phyloP scores from a whole-genome alignment of 768 basidiomycete genomes.

The Asterophora lycoperdoides region DNA sequence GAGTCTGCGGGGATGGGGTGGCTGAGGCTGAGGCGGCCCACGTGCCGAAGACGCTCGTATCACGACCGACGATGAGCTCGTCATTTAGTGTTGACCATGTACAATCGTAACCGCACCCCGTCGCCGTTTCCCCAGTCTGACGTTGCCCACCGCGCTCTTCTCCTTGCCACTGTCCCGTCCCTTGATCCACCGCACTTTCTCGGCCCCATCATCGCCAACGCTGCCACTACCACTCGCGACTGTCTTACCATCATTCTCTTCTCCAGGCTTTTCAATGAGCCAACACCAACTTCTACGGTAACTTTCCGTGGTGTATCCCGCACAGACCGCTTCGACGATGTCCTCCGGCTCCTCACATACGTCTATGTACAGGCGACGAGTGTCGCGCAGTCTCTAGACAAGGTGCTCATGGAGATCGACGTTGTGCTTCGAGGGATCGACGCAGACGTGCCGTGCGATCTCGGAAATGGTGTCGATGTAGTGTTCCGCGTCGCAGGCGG shows the following conservation, averaged over 20 bases:
- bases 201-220: slow-evolving; percentile 46
- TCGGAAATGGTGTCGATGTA: slow-evolving; percentile 41
- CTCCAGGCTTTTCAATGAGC: slow-evolving; percentile 53
- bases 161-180: slow-evolving; percentile 51
- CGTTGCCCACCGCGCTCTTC: slow-evolving; percentile 31
- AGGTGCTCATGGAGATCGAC: slow-evolving; percentile 72
- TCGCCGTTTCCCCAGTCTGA: slow-evolving; percentile 23
- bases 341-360: slow-evolving; percentile 76
- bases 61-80: slow-evolving; percentile 1
- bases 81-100: slow-evolving; percentile 8
- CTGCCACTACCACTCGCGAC: slow-evolving; percentile 41
- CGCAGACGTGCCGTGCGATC: slow-evolving; percentile 36
- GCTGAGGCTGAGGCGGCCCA: no score
- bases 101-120: slow-evolving; percentile 8
- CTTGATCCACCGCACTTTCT: slow-evolving; percentile 55
- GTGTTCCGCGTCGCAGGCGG: slow-evolving; percentile 48
- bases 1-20: no score
- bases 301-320: slow-evolving; percentile 27
- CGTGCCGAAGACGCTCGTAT: slow-evolving; percentile 6
- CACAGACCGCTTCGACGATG: slow-evolving; percentile 53
- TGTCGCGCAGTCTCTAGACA: slow-evolving; percentile 61
- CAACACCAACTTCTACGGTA: slow-evolving; percentile 16
- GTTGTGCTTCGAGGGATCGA: slow-evolving; percentile 66
- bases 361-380: slow-evolving; percentile 85
- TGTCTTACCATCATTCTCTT: slow-evolving; percentile 62